Base-by-base conservation (phyloP, 2,329 filamentous ascomycete species). In the Cercospora nicotianae region DNA sequence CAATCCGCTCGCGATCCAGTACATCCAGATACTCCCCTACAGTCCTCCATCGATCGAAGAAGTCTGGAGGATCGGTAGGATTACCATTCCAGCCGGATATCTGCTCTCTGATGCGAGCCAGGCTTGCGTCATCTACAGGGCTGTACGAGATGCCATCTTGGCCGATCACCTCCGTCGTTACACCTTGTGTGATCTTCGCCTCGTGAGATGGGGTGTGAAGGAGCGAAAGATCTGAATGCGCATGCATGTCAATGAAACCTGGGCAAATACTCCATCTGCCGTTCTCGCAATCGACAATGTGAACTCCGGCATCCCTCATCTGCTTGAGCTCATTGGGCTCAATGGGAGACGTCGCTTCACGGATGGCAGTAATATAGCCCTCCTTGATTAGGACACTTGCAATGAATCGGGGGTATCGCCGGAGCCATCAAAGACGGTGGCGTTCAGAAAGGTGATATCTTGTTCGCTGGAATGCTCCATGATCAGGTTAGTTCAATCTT, bases 241-340 rank as follows among this genome's bases (percentile, higher is more conserved):
- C 74, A 57, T 76, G 74, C 74, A 76, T 76, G 61, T 76, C 74
- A 39, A 76, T 76, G 63, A 76, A 76, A 20, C 74, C 74, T 10
- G 74, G 74, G 53, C 64, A 70, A n/a, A 76, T 67, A n/a, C 63
- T 66, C 69, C 70, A 76, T 62, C 65, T 70, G 30, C 74, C 74
- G 42, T 64, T 31, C 31, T 74, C 70, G 64, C 74, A 75, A 63
- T 76, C 74, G 8, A 76, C 67, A 12, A 75, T 61, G 30, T 64
- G 65, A 8, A 65, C 62, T 1, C 48, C 67, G 12, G 36, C 53
- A 4, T 63, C 20, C 7, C 39, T 36, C 16, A 28, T 10, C 28
- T 59, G 28, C 8, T 64, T 23, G n/a, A 68, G 16, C 7, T 67
- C 53, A 5, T 39, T 20, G 2, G 60, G 6, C 5, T 53, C 31